Evolutionary conservation across 352 stramenopile species (phyloP).

Genomic region (Phytopythium chamaehyphon): DNA sequence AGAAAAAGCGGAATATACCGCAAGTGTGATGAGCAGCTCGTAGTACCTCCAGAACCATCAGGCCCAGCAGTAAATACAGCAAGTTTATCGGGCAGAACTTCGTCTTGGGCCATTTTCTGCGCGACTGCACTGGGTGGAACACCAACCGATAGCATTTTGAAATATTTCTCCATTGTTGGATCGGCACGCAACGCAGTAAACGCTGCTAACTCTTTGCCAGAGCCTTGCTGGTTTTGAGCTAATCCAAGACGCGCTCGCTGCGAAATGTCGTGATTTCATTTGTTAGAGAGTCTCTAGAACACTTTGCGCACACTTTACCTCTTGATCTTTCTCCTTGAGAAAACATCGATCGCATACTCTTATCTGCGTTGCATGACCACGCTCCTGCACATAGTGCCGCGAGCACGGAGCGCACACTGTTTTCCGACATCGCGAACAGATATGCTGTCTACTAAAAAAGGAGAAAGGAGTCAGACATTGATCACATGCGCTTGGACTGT

Average conservation of each 20-base stretch:
- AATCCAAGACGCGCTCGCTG: constrained; percentile 1
- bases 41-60: constrained; percentile 11
- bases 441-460: constrained; percentile 65
- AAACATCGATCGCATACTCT: constrained; percentile 78
- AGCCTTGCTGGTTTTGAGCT: constrained; percentile 3
- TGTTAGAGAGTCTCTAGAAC: background rate
- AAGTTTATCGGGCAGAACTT: constrained; percentile 55
- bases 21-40: no score
- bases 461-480: constrained; percentile 63
- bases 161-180: constrained; percentile 78
- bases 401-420: constrained; percentile 59
- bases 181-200: constrained; percentile 54
- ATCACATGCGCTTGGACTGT: constrained; percentile 26
- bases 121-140: constrained; percentile 59
- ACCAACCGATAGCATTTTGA: constrained; percentile 81
- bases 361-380: constrained; percentile 31
- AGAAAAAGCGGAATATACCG: background rate
- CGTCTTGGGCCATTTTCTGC: constrained; percentile 82
- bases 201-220: constrained; percentile 30
- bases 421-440: constrained; percentile 45
- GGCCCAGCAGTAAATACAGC: constrained; percentile 51
- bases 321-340: constrained; percentile 59
- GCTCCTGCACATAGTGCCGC: constrained; percentile 42
- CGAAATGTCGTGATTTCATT: no score
- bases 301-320: constrained; percentile 27